Base-by-base conservation (phyloP, 768 basidiomycete genomes). In the Erythrobasidium yunnanense region DNA sequence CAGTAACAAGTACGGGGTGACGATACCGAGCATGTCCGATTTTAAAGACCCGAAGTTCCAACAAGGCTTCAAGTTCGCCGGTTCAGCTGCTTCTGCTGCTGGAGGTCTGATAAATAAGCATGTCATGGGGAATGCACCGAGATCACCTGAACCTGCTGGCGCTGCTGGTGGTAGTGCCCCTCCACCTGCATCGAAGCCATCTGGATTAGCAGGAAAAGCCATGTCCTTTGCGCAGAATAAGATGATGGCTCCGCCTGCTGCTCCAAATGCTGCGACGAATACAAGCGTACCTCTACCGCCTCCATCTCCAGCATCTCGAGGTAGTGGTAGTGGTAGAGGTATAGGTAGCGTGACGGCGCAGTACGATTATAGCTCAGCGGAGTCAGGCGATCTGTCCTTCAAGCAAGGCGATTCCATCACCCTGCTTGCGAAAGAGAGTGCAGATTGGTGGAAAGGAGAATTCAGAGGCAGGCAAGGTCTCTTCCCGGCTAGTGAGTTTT, bases 11-110 rank as follows among this genome's bases (percentile, higher is more conserved):
- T 63, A 63, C 30, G 60, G 60, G 11, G 30, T 63, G 2, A 63
- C 60, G 18, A 38, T 63, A 7, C 60, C 60, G 33, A 50, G 47
- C 33, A 63, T 63, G 60, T 15, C 46, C 17, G 60, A 63, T 25
- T 51, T 63, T 30, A 63, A 51, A 63, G 60, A 63, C 42, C 60
- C 60, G 17, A 23, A 49, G 25, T 63, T 63, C 42, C 60, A 63
- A 38, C 23, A n/a, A 17, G 60, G 13, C 49, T 50, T 63, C 46
- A 63, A 63, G 27, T 49, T 63, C 30, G 60, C 60, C 2, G 60
- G 60, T 7, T 34, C 23, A 25, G 20, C 25, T 23, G 42, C 42
- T 29, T 50, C 60, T n/a, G 49, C 45, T 32, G 60, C 60, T 5
- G 60, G 60, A 18, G 60, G 60, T 6, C 27, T 63, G 18, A 15